phyloP scores from a whole-genome alignment of 345 rosid genomes.

The Chamaenerion angustifolium region DNA sequence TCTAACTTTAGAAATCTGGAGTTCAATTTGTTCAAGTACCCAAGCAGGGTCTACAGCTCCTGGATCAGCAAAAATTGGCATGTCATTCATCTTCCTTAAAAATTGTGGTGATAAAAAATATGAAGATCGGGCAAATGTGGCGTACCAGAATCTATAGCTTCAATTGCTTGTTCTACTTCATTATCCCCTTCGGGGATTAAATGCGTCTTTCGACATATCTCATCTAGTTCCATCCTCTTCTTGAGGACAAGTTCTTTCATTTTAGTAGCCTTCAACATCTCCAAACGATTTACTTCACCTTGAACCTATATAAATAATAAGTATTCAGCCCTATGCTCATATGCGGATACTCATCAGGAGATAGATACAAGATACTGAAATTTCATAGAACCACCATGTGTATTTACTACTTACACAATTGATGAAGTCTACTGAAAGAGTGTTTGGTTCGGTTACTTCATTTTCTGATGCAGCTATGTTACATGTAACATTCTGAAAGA shows the following conservation, averaged over 20 bases:
- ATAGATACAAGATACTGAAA: neutral
- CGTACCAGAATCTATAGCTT: constrained; percentile 73
- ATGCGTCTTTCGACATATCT: constrained; percentile 82
- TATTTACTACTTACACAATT: constrained; percentile 40
- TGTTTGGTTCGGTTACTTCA: constrained; percentile 79
- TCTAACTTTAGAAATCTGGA: constrained; percentile 63
- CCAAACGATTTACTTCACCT: constrained; percentile 77
- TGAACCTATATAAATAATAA: constrained; percentile 43
- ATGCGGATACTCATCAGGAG: too few species aligned
- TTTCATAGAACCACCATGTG: neutral
- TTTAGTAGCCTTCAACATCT: constrained; percentile 77
- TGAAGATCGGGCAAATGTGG: neutral
- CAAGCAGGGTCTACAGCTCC: constrained; percentile 55
- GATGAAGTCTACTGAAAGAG: constrained; percentile 67
- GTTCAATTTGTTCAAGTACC: constrained; percentile 71
- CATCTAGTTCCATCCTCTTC: constrained; percentile 82
- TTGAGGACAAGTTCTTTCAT: constrained; percentile 95
- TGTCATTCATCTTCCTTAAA: neutral
- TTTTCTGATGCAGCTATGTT: constrained; percentile 92
- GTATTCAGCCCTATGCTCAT: too few species aligned
- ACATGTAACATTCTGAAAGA: constrained; percentile 74
- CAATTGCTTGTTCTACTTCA: constrained; percentile 53
- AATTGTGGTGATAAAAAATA: too few species aligned
- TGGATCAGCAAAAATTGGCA: constrained; percentile 9
- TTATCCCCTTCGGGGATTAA: constrained; percentile 51